Evolutionary conservation across 2,329 filamentous ascomycete genomes (phyloP).

Genomic region (Fusarium euwallaceae): DNA sequence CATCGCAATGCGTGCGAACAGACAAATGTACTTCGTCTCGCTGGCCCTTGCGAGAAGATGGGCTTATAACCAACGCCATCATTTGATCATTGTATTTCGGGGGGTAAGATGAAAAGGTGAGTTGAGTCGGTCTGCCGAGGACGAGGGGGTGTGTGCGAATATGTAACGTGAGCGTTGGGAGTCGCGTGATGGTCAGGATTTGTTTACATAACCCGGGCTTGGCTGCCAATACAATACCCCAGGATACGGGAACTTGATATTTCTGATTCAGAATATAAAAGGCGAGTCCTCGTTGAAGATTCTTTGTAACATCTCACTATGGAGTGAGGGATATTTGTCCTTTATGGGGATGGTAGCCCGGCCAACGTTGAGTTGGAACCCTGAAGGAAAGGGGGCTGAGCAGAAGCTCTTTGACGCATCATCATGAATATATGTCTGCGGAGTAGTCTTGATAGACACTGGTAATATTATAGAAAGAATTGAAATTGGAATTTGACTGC

Average conservation of each 20-base stretch:
- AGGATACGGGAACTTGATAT: not conserved
- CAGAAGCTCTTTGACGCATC: not conserved
- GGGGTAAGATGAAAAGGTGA: not conserved
- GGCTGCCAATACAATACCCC: not conserved
- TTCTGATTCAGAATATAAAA: not conserved
- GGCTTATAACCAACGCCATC: not conserved
- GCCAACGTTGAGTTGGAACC: not conserved
- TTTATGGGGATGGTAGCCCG: not conserved
- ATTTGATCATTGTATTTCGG: not conserved
- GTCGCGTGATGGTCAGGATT: not conserved
- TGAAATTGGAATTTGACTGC: not conserved
- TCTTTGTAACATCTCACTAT: not conserved
- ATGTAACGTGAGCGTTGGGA: not conserved
- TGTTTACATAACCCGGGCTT: not conserved
- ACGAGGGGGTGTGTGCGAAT: not conserved
- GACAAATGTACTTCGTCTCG: not conserved
- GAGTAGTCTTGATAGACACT: not conserved
- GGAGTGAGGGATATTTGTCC: not conserved
- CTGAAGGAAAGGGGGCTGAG: not conserved
- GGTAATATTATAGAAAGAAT: not conserved
- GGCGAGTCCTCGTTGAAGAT: not conserved
- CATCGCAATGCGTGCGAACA: not conserved
- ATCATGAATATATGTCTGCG: accelerated
- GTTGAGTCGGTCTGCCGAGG: not conserved
- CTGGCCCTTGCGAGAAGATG: not conserved